These are phyloP conservation scores for Agrocybe chaxingu DNA, from an alignment of 768 basidiomycete genomes.

Conservation along the genomic window DNA sequence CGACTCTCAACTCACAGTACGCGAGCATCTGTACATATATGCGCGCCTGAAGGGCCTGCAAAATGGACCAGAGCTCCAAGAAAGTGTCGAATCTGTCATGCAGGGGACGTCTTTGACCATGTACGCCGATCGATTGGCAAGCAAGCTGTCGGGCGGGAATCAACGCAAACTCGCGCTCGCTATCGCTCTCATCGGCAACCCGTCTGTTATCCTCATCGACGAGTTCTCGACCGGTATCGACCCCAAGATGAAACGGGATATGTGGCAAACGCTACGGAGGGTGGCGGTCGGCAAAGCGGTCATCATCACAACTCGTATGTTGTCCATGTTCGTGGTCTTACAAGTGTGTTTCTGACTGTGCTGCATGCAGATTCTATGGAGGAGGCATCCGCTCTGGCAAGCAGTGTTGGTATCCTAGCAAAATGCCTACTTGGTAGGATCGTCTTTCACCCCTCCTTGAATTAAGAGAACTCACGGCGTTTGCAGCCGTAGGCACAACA, in stretches of 20 bases:
- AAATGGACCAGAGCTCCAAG: slow-evolving; percentile 43
- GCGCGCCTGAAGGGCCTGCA: slow-evolving; percentile 69
- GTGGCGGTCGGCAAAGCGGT: slow-evolving; percentile 68
- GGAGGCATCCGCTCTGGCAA: slow-evolving; percentile 76
- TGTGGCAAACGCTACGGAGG: slow-evolving; percentile 71
- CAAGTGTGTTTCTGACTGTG: not conserved
- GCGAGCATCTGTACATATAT: slow-evolving; percentile 72
- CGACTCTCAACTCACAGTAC: slow-evolving; percentile 72
- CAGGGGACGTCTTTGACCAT: slow-evolving; percentile 50
- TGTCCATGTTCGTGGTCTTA: not conserved
- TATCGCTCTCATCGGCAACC: slow-evolving; percentile 74
- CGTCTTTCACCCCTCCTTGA: not conserved
- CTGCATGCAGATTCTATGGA: slow-evolving; percentile 68
- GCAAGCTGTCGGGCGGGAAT: slow-evolving; percentile 75
- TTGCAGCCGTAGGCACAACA: slow-evolving; percentile 62
- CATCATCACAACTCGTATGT: slow-evolving; percentile 68
- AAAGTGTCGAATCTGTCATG: slow-evolving; percentile 57
- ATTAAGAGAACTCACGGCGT: not conserved
- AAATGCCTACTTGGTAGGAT: slow-evolving; percentile 61
- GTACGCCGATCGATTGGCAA: slow-evolving; percentile 71
- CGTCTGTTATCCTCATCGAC: slow-evolving; percentile 75
- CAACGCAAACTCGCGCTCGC: slow-evolving; percentile 75
- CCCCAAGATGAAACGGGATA: slow-evolving; percentile 79
- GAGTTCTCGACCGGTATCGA: slow-evolving; percentile 85
- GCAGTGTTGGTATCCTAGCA: slow-evolving; percentile 74